Conservation (phyloP, 148 eudicot genomes). For the Fagopyrum esculentum region DNA sequence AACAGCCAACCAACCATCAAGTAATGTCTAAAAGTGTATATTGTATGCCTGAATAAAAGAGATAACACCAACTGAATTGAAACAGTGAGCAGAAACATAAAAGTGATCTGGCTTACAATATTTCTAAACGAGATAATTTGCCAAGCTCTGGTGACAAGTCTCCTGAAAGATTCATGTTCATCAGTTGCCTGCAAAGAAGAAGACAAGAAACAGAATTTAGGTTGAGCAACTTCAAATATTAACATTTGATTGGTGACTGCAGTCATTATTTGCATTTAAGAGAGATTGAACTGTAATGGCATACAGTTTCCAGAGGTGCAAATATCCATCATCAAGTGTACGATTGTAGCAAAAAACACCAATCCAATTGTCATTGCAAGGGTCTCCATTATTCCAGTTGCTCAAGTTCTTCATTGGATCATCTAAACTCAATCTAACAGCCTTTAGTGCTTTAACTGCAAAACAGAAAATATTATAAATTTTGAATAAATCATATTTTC, state of each 20-base stretch:
- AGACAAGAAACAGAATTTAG: neutral
- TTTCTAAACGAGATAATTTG: constrained; percentile 41
- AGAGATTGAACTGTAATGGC: constrained; percentile 12
- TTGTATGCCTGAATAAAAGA: neutral
- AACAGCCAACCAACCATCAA: neutral
- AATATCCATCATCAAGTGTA: constrained; percentile 31
- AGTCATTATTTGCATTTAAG: neutral
- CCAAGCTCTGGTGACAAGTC: constrained; percentile 68
- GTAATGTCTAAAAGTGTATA: neutral
- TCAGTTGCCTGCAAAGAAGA: constrained; percentile 41
- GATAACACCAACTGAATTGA: neutral
- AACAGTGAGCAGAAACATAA: neutral
- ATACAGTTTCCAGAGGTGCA: constrained; percentile 40
- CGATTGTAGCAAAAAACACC: constrained; percentile 32
- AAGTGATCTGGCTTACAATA: constrained; percentile 1
- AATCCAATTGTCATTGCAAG: constrained; percentile 39
- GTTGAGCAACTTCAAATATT: neutral
- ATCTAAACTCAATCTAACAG: constrained; percentile 20
- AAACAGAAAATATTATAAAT: neutral
- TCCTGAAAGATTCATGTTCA: constrained; percentile 73
- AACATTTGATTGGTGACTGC: neutral
- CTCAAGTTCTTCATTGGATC: constrained; percentile 32
- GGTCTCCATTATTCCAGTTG: constrained; percentile 35
- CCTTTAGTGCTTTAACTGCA: constrained; percentile 28
- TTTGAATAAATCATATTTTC: neutral